Evolutionary conservation across 1,139 yeast genomes (phyloP).

Genomic region (Hyphopichia buzzinii): DNA sequence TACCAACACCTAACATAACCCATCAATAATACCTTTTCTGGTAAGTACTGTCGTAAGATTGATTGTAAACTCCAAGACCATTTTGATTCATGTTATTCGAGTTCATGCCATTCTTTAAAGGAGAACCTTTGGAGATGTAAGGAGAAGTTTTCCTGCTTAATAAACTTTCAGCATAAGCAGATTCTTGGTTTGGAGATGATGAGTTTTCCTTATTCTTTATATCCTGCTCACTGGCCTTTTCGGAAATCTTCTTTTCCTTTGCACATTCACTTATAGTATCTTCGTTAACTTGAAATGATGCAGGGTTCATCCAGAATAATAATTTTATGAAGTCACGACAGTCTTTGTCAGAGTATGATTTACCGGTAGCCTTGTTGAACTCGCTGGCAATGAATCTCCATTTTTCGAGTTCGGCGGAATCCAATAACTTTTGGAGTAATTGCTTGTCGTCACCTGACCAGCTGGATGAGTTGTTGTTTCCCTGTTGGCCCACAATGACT

Average conservation of each 20-base stretch:
- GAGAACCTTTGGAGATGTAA: not conserved
- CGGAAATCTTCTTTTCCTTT: slow-evolving; percentile 39
- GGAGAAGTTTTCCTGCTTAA: not conserved
- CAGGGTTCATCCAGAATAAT: slow-evolving; percentile 58
- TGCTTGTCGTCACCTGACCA: slow-evolving; percentile 61
- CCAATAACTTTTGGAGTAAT: slow-evolving; percentile 52
- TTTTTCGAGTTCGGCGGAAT: slow-evolving; percentile 70
- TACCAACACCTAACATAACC: not conserved
- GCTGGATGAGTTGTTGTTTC: slow-evolving; percentile 62
- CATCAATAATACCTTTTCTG: not conserved
- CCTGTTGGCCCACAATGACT: slow-evolving; percentile 81
- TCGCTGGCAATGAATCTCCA: slow-evolving; percentile 66
- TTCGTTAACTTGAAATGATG: slow-evolving; percentile 54
- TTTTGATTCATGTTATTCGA: not conserved
- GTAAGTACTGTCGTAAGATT: not conserved
- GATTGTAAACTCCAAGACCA: not conserved
- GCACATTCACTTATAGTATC: slow-evolving; percentile 37
- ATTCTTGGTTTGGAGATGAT: not conserved
- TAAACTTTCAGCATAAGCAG: not conserved
- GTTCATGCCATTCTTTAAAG: not conserved
- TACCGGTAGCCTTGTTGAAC: slow-evolving; percentile 58
- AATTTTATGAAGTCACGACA: slow-evolving; percentile 54
- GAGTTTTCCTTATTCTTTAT: slow-evolving; percentile 1
- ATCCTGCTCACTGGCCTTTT: slow-evolving; percentile 32
- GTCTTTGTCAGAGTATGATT: slow-evolving; percentile 50